Evolutionary conservation across 2,329 filamentous ascomycete genomes (phyloP).

Genomic region (Fusarium musae): DNA sequence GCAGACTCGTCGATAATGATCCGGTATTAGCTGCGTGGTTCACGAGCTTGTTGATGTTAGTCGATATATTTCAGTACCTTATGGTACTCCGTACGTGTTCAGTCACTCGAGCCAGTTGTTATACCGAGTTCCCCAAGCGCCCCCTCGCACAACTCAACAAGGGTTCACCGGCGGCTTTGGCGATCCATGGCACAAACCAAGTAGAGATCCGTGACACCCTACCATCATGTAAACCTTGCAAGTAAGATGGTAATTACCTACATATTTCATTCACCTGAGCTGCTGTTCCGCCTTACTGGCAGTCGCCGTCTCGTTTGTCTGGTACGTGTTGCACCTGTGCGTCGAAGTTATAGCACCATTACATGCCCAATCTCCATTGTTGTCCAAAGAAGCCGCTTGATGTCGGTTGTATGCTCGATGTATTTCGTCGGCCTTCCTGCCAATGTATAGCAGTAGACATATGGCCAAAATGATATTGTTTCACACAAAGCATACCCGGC

Average conservation of each 20-base stretch:
- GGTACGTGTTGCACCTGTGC: not conserved
- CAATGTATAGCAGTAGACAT: not conserved
- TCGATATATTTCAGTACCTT: not conserved
- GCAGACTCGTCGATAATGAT: not conserved
- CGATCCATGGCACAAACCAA: conserved; percentile 34
- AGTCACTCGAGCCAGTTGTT: not conserved
- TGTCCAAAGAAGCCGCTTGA: not conserved
- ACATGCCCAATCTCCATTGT: not conserved
- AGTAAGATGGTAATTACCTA: not conserved
- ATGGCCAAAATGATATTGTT: not conserved
- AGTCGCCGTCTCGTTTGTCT: not conserved
- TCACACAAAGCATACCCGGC: not conserved
- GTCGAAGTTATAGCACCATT: not conserved
- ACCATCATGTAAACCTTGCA: conserved; percentile 15
- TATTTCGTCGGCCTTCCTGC: not conserved
- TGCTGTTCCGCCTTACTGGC: not conserved
- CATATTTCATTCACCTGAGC: conserved; percentile 4
- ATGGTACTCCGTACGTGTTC: not conserved
- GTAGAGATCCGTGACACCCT: conserved; percentile 41
- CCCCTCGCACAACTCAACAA: conserved; percentile 18
- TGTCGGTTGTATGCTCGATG: not conserved
- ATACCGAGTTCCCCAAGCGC: conserved; percentile 2
- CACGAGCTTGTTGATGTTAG: not conserved
- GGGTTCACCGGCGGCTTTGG: conserved; percentile 22
- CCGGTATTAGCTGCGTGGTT: not conserved